Base-by-base conservation (phyloP, 148 eudicot genomes). In the Oxyria digyna region DNA sequence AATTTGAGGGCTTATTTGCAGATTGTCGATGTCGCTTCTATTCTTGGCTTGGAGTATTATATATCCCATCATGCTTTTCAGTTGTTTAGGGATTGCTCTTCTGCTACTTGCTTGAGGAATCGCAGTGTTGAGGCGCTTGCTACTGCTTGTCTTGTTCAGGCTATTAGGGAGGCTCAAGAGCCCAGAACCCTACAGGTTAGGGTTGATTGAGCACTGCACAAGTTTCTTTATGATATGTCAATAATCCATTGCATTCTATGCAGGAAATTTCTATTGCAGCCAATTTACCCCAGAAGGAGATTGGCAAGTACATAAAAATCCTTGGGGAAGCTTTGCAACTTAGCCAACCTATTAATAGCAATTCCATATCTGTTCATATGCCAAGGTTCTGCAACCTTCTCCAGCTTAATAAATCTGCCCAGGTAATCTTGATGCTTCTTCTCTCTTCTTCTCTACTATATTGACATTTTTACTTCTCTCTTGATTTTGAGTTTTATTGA, bases 251-350 rank as follows among this genome's bases (percentile, higher is more conserved):
- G 32, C 50, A 43, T 9, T 14, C 33, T 55, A 32, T 75, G 38
- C 87, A 93, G 98, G 98, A 93, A 72, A 93, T 93, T 67, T 93
- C 98, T 8, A 76, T 85, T 77, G 98, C 98, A n/a, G 96, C 98
- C 12, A 93, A 93, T 81, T 78, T 93, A 48, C 98, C 98, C 14
- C 98, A 93, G 74, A 93, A 93, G 78, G 98, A 93, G 84, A 93
- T 93, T 41, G 98, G 98, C 38, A 93, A 93, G 79, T 93, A 93
- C 83, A 93, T 93, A 62, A 93, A 93, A 84, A 93, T 93, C 71
- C 81, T 93, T 45, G 98, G 98, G 79, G 98, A 93, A 84, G 96
- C 98, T 86, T 73, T 93, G 62, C 98, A 93, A 72, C 83, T 93
- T 67, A 90, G 96, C 71, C 98, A 93, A 71, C 98, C 98, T n/a